Evolutionary conservation across 1,284 basidiomycete genomes (phyloP), one percentile per base, ranked within the genome.

Genomic region (Austroboletus novae-zelandiae): DNA sequence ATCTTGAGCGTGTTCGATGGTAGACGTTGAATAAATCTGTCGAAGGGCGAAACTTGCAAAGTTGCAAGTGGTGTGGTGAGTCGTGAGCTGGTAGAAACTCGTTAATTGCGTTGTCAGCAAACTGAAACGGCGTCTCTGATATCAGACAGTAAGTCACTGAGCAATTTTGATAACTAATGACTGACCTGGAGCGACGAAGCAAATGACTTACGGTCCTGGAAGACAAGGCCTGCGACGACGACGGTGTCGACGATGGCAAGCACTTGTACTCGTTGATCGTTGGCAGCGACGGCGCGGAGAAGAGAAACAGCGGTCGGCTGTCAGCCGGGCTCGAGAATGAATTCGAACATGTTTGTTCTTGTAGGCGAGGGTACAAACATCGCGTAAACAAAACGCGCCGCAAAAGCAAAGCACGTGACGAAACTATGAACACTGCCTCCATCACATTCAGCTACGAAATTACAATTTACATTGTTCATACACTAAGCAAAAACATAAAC

Each of bases 341-440:
- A 70, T n/a, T 70, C 48, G 67, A 66, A 66, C 65, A 62, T 66
- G 53, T 66, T 66, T 66, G 67, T 48, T 40, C 45, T 51, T 68
- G 67, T 70, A 53, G 66, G 53, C 5, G 31, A 23, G 25, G 1
- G 8, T 4, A 27, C 43, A 66, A 68, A 66, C 29, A 66, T 58
- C 67, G 47, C 67, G 64, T 64, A 66, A 66, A 66, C 27, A 67
- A 59, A 43, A 51, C 56, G n/a, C 53, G 56, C 50, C 51, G 32
- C 6, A 43, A 53, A 57, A 63, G 25, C 46, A 51, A 8, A 45
- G 45, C 61, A 67, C 61, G 58, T 25, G 61, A 63, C 46, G 50
- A 49, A 30, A 39, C 15, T 32, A 40, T 39, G 10, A 3, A 32
- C 34, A 29, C 5, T 14, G 43, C 41, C 45, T 35, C 18, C 34